Conservation (phyloP, 1,139 yeast species). For the Blastobotrys ciferrii region DNA sequence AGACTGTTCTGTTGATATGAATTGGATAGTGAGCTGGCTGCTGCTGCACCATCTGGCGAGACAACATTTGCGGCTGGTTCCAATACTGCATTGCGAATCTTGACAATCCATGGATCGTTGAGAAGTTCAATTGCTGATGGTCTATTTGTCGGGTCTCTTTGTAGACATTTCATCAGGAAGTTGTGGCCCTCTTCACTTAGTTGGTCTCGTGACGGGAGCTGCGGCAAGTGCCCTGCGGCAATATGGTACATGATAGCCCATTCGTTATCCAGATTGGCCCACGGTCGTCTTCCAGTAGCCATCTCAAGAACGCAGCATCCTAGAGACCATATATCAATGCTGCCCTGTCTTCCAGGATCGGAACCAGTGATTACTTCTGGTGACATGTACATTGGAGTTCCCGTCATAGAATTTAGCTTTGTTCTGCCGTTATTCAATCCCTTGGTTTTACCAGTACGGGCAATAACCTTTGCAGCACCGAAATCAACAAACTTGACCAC, state of each 20-base stretch:
- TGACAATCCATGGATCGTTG: conserved; percentile 76
- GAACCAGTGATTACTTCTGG: conserved; percentile 93
- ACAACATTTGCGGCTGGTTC: conserved; percentile 13
- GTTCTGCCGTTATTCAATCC: conserved; percentile 32
- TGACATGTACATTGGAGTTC: conserved; percentile 99
- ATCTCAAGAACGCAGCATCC: conserved; percentile 97
- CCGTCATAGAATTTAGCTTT: conserved; percentile 61
- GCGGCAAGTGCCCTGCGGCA: conserved; percentile 93
- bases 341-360: conserved; percentile 62
- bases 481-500: conserved; percentile 94
- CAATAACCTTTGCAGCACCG: conserved; percentile 96
- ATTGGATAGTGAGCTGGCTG: not conserved
- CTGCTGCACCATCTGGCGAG: not conserved
- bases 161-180: conserved; percentile 73
- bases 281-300: conserved; percentile 59
- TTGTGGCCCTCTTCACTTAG: conserved; percentile 68
- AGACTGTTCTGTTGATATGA: not conserved
- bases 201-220: conserved; percentile 75
- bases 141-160: conserved; percentile 77
- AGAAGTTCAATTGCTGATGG: conserved; percentile 82
- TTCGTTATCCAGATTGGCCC: conserved; percentile 87
- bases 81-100: conserved; percentile 24
- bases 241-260: conserved; percentile 99
- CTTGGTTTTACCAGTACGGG: conserved; percentile 56
- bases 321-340: conserved; percentile 62